Percentiles rank a stretch among this genome's conserved stretches.
Conservation (phyloP, 805 yeast species). For the Tetrapisispora taiwanensis region DNA sequence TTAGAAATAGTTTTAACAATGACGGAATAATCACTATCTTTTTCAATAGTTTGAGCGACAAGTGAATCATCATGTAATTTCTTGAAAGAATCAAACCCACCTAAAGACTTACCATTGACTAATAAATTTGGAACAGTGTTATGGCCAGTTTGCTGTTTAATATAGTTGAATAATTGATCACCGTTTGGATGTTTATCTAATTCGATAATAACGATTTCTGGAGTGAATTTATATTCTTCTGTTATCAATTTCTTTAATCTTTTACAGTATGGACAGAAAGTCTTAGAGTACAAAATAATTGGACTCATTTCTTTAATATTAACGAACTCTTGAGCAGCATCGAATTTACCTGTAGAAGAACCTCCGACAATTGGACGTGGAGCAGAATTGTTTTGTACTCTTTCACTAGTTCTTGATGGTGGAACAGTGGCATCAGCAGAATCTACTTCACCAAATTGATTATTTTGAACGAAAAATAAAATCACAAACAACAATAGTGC, state of each 20-base stretch:
- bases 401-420: background rate
- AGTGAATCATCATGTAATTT: constrained; percentile 48
- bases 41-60: constrained; percentile 40
- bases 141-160: constrained; percentile 63
- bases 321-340: constrained; percentile 44
- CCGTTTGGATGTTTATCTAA: constrained; percentile 77
- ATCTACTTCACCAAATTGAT: constrained; percentile 3
- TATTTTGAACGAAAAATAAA: constrained; percentile 21
- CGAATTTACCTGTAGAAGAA: constrained; percentile 27
- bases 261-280: constrained; percentile 66
- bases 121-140: constrained; percentile 85
- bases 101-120: constrained; percentile 63
- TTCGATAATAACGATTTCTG: constrained; percentile 67
- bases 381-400: constrained; percentile 3
- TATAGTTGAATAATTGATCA: constrained; percentile 57
- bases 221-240: constrained; percentile 54
- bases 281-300: constrained; percentile 46
- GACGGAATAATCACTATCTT: constrained; percentile 17
- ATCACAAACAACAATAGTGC: constrained; percentile 17
- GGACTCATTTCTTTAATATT: constrained; percentile 54
- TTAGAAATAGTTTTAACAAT: constrained; percentile 12
- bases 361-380: constrained; percentile 8
- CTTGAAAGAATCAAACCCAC: constrained; percentile 80
- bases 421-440: background rate
- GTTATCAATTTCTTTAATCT: constrained; percentile 54